These are phyloP conservation scores for Cryptococcus sp. DNA, from an alignment of 1,284 basidiomycete species.

Conservation along the genomic window DNA sequence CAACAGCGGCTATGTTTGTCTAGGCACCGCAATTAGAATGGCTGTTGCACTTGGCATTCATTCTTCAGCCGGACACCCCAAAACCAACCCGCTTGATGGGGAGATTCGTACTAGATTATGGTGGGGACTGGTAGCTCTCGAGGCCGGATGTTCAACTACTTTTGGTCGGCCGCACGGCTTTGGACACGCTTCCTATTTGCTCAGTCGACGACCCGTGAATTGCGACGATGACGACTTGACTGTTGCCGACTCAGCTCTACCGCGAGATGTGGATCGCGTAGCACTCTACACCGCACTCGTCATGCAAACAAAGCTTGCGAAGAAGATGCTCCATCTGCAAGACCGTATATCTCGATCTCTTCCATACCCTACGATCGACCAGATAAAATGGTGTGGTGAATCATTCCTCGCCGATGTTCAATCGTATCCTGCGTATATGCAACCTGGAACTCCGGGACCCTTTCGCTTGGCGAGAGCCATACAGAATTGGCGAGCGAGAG, in stretches of 20 bases:
- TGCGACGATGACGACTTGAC: conserved; percentile 31
- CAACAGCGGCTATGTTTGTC: conserved; percentile 28
- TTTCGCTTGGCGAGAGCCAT: conserved; percentile 16
- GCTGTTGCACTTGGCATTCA: conserved; percentile 26
- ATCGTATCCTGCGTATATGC: conserved; percentile 16
- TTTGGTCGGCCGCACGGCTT: conserved; percentile 28
- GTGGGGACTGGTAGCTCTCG: conserved; percentile 27
- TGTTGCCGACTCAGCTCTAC: conserved; percentile 11
- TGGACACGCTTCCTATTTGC: conserved; percentile 8
- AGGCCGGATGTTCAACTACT: conserved; percentile 28
- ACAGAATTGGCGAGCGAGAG: conserved; percentile 24
- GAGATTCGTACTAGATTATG: conserved; percentile 27
- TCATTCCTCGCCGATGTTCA: conserved; percentile 12
- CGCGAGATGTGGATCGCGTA: conserved; percentile 6
- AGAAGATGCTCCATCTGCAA: conserved; percentile 16
- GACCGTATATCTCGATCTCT: conserved; percentile 20
- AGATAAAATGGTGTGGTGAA: conserved; percentile 23
- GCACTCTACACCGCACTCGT: conserved; percentile 29
- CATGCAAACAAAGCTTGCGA: conserved; percentile 24
- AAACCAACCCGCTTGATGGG: conserved; percentile 13
- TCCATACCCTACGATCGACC: conserved; percentile 23
- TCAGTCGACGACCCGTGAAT: conserved; percentile 22
- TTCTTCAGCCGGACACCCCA: conserved; percentile 8
- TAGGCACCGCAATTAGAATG: conserved; percentile 25
- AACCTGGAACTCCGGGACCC: conserved; percentile 9